A percentile compares a stretch with the other conserved stretches of the same genome.
Conservation (phyloP, 2,329 filamentous ascomycete species). For the Ophiostoma montium region DNA sequence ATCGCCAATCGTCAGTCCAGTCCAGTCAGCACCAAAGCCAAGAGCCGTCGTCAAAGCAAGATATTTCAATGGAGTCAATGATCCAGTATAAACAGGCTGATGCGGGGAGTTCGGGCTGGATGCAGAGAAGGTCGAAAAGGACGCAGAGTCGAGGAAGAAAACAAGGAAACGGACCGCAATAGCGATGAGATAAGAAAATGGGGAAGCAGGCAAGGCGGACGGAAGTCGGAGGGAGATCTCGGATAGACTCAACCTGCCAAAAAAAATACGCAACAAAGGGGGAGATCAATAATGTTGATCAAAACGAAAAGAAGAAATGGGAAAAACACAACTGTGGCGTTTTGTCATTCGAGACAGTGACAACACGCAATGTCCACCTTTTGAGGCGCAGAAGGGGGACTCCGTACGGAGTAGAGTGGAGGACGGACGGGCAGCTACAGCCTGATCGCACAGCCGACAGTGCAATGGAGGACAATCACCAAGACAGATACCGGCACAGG, state of each 20-base stretch:
- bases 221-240: neutral
- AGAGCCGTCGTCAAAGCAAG: neutral
- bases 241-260: neutral
- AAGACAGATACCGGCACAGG: too few relatives aligned
- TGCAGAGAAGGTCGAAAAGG: neutral
- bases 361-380: neutral
- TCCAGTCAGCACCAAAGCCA: constrained; percentile 6
- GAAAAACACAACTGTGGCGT: neutral
- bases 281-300: neutral
- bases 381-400: too few relatives aligned
- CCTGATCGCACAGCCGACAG: too few relatives aligned
- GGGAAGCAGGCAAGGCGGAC: neutral
- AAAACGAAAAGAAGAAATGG: neutral
- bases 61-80: neutral
- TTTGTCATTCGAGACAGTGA: neutral
- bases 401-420: too few relatives aligned
- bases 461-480: too few relatives aligned
- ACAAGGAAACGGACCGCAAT: neutral
- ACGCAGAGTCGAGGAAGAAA: neutral
- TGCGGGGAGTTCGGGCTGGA: neutral
- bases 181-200: neutral
- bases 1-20: neutral
- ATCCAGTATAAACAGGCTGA: neutral
- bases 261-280: neutral
- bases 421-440: too few relatives aligned